phyloP scores from a whole-genome alignment of 2,329 filamentous ascomycete genomes.

The Ceratocystis eucalypticola region DNA sequence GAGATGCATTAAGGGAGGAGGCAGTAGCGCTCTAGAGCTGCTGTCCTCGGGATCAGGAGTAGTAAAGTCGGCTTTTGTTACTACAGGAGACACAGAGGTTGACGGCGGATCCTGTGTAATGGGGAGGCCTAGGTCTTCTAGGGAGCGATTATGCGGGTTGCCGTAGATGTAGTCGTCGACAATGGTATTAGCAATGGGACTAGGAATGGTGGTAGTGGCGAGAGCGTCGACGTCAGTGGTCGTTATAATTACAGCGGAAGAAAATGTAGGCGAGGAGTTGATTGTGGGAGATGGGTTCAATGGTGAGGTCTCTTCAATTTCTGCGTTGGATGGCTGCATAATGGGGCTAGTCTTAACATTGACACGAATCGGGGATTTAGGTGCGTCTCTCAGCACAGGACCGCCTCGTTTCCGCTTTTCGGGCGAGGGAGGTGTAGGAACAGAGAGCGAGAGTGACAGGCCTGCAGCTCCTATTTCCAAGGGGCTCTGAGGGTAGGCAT shows the following conservation, averaged over 20 bases:
- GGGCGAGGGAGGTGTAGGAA: neutral
- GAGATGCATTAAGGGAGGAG: neutral
- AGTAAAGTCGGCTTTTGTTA: neutral
- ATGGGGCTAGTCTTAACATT: conserved; percentile 14
- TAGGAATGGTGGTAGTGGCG: neutral
- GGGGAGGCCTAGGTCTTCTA: neutral
- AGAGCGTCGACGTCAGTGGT: neutral
- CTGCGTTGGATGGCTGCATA: conserved; percentile 16
- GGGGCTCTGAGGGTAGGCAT: neutral
- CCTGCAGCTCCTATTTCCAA: neutral
- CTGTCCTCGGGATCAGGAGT: neutral
- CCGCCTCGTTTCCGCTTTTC: conserved; percentile 24
- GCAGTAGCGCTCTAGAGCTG: neutral
- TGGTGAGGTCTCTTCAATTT: conserved; percentile 17
- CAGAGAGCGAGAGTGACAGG: neutral
- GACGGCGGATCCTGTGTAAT: neutral
- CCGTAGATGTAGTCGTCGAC: conserved; percentile 20
- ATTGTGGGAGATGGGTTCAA: conserved; percentile 10
- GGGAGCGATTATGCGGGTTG: neutral
- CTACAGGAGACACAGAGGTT: neutral
- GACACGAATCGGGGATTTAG: conserved; percentile 43
- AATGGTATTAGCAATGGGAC: neutral
- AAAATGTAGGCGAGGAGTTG: neutral
- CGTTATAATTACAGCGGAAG: conserved; percentile 5
- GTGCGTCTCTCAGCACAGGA: conserved; percentile 37